Base-by-base conservation (phyloP, 2,329 filamentous ascomycete genomes). In the Penicillium psychrosexuale region DNA sequence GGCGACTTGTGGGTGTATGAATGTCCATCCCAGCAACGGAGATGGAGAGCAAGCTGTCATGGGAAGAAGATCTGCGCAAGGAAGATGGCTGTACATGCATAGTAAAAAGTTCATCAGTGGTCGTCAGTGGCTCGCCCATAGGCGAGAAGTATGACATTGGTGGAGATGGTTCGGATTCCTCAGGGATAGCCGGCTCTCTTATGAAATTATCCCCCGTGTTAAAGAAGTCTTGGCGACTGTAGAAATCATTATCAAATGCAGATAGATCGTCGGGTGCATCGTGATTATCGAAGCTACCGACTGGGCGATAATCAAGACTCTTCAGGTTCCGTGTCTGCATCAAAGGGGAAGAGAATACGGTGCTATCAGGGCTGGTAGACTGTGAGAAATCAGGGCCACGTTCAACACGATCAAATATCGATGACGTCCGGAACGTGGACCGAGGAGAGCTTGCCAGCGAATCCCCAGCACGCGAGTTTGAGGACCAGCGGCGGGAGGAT, bases 11-110 rank as follows among this genome's bases (percentile, higher is more conserved):
- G 5, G 95, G 79, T 0, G 89, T 91, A 70, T 96, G 91, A 47
- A 96, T 95, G 68, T 97, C 93, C 70, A 96, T 87, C 2, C 91
- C 91, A 0, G 87, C 84, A 1, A 96, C 82, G 0, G 92, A 97
- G 62, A 96, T 82, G 0, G 92, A 97, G 62, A 97, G 83, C 58
- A 97, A 86, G 17, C 90, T 96, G 69, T 97, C 92, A 64, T 96
- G 91, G 1, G 92, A 96, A 2, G 85, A 69, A 3, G 85, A 81
- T 31, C 88, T 86, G 38, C 84, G 88, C 4, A 92, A 72, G 2
- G 73, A 72, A 50, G 75, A 77, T 72, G 62, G 67, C 39, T 63
- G 66, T 28, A 62, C 55, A 17, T 61, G 57, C 24, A 61, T 52
- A 13, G 49, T 52, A 19, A 64, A 63, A 15, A 69, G 64, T 3